phyloP scores from a whole-genome alignment of 75 land plant genomes.

The Cunninghamia lanceolata region DNA sequence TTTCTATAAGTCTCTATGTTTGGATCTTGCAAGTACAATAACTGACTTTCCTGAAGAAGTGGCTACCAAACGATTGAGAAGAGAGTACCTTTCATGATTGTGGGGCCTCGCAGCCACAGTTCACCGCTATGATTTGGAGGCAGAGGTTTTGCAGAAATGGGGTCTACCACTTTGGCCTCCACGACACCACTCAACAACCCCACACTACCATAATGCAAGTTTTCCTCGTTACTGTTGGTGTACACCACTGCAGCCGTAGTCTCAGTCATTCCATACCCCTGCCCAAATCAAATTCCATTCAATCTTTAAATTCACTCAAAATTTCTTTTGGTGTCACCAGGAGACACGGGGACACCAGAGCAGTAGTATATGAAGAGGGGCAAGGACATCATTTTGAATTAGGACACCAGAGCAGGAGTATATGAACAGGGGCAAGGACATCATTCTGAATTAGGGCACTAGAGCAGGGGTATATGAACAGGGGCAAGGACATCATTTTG shows the following conservation, averaged over 20 bases:
- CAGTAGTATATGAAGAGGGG: neutral
- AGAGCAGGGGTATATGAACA: no score
- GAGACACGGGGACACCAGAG: neutral
- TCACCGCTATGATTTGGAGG: conserved; percentile 67
- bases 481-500: no score
- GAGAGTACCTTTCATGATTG: conserved; percentile 81
- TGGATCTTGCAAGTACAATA: neutral
- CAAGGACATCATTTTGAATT: no score
- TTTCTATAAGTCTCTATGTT: neutral
- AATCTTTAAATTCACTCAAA: conserved; percentile 1
- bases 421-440: no score
- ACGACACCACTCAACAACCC: conserved; percentile 67
- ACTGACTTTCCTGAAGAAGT: neutral
- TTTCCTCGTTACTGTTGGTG: conserved; percentile 66
- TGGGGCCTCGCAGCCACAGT: conserved; percentile 82
- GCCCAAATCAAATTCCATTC: conserved; percentile 12
- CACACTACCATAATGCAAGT: conserved; percentile 64
- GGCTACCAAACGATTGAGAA: neutral
- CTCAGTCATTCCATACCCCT: conserved; percentile 93
- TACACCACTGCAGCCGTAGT: conserved; percentile 60
- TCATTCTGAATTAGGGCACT: no score
- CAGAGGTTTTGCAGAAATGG: conserved; percentile 45
- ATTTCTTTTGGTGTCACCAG: neutral
- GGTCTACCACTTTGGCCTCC: conserved; percentile 82
- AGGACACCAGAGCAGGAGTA: no score